These are phyloP conservation scores for Phialophora tarda DNA, from an alignment of 2,329 filamentous ascomycete genomes.

Conservation along the genomic window DNA sequence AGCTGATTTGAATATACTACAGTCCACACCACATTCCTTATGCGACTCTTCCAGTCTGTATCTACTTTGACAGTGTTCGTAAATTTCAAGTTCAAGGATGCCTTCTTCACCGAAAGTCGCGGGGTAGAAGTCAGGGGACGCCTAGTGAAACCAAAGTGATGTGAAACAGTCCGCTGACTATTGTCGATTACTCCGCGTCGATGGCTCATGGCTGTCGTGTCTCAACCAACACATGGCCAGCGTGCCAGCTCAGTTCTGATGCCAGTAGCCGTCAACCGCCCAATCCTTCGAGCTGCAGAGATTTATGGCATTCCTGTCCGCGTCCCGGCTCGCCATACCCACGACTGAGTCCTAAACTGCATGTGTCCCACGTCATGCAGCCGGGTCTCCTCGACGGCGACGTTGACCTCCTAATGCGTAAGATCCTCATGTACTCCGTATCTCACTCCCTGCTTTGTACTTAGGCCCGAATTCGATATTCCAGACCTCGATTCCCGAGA, in stretches of 20 bases:
- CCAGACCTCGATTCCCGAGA: neutral
- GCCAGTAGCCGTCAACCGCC: neutral
- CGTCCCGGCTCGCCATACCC: neutral
- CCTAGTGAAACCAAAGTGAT: neutral
- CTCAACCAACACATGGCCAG: neutral
- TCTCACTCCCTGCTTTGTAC: conserved; percentile 18
- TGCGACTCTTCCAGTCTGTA: neutral
- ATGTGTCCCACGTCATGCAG: neutral
- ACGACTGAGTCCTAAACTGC: neutral
- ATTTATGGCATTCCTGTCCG: neutral
- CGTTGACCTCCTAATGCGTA: neutral
- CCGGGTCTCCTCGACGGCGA: neutral
- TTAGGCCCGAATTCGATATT: neutral
- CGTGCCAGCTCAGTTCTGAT: neutral
- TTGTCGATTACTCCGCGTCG: neutral
- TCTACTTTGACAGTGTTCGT: neutral
- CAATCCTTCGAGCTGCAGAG: neutral
- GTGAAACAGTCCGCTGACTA: conserved; percentile 1
- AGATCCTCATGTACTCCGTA: neutral
- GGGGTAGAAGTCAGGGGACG: neutral
- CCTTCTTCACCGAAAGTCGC: neutral
- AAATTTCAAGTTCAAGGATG: neutral
- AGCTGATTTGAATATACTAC: neutral
- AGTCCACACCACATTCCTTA: neutral
- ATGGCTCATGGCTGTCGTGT: neutral